Conservation (phyloP, 176 grass and related monocot species). For the Metroxylon sagu region DNA sequence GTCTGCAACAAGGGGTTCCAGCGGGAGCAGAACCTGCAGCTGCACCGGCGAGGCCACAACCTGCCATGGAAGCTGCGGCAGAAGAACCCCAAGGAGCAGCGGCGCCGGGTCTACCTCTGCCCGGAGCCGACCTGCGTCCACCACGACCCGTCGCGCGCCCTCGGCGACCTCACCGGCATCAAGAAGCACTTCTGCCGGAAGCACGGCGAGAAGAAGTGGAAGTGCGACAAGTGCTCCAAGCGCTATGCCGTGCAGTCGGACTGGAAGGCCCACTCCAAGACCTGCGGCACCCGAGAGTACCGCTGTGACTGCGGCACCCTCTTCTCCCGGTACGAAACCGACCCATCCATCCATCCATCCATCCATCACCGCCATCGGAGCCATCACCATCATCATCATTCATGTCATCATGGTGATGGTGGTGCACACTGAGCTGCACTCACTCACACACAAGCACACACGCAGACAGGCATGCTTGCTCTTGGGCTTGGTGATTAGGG, state of each 20-base stretch:
- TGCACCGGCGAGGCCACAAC: constrained; percentile 96
- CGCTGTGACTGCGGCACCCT: constrained; percentile 97
- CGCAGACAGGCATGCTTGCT: too few species aligned
- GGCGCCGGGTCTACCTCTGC: constrained; percentile 84
- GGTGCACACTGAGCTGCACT: too few species aligned
- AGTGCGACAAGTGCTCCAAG: constrained; percentile 98
- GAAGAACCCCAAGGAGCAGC: constrained; percentile 82
- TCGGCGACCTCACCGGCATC: constrained; percentile 90
- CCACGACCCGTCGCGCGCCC: constrained; percentile 77
- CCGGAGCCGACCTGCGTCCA: constrained; percentile 94
- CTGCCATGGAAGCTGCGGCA: constrained; percentile 96
- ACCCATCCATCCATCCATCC: not conserved
- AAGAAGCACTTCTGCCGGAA: constrained; percentile 99
- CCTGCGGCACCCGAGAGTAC: constrained; percentile 95
- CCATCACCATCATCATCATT: too few species aligned
- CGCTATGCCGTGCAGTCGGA: constrained; percentile 97
- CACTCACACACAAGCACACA: too few species aligned
- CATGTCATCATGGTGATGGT: not conserved
- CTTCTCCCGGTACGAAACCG: constrained; percentile 69
- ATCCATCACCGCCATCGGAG: too few species aligned
- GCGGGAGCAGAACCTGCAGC: constrained; percentile 97
- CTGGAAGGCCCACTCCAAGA: constrained; percentile 99
- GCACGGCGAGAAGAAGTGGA: constrained; percentile 99
- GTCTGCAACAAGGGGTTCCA: constrained; percentile 98
- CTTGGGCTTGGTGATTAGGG: constrained; percentile 5